phyloP scores from a whole-genome alignment of 1,284 basidiomycete genomes.

The Cutaneotrichosporon arboriforme region DNA sequence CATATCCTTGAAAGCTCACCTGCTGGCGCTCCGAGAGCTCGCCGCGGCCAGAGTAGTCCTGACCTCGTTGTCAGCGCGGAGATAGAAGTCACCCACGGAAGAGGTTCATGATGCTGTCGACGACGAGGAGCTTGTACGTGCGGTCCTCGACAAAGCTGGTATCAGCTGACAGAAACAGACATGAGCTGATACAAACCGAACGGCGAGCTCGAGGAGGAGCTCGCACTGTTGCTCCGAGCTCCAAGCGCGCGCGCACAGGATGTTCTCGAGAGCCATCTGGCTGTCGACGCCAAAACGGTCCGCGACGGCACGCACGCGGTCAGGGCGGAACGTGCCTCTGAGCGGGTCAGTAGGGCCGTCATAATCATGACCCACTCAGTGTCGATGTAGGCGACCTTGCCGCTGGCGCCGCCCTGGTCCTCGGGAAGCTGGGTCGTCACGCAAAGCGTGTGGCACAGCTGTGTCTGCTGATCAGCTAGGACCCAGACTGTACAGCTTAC shows the following conservation, averaged over 20 bases:
- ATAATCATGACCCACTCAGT: constrained; percentile 61
- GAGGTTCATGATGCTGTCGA: constrained; percentile 91
- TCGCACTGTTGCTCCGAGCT: constrained; percentile 46
- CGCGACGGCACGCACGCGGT: constrained; percentile 80
- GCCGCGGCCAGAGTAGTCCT: constrained; percentile 84
- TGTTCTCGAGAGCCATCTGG: constrained; percentile 68
- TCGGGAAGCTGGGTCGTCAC: constrained; percentile 79
- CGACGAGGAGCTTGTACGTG: constrained; percentile 47
- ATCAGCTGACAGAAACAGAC: constrained; percentile 1
- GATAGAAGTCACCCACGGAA: constrained; percentile 56
- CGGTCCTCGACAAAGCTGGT: constrained; percentile 47
- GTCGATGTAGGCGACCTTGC: constrained; percentile 90
- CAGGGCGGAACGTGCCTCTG: constrained; percentile 83
- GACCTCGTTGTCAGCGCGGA: constrained; percentile 42
- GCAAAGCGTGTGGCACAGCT: constrained; percentile 86
- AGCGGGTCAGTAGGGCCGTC: constrained; percentile 12
- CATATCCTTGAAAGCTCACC: constrained; percentile 19
- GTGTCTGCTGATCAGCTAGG: constrained; percentile 66
- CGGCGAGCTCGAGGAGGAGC: constrained; percentile 43
- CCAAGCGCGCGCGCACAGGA: constrained; percentile 42
- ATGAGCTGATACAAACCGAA: constrained; percentile 26
- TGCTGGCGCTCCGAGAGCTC: constrained; percentile 89
- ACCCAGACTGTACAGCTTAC: constrained; percentile 51
- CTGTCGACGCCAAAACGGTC: constrained; percentile 85
- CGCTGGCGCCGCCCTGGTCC: constrained; percentile 81